phyloP scores from a whole-genome alignment of 2,329 filamentous ascomycete genomes.

The Acarospora socialis region DNA sequence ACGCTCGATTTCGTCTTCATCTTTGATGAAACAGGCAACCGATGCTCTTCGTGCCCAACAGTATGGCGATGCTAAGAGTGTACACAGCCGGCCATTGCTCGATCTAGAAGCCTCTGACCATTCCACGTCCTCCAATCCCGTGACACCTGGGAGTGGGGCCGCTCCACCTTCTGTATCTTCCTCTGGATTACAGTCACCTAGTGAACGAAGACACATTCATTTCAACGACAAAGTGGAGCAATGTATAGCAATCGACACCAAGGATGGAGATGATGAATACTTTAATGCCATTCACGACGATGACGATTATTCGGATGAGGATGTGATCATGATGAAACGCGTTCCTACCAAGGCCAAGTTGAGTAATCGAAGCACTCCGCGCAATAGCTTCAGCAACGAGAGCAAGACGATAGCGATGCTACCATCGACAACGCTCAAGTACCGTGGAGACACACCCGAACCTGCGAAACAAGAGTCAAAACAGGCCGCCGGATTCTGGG shows the following conservation, averaged over 20 bases:
- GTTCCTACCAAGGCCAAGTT: conserved; percentile 39
- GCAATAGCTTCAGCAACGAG: conserved; percentile 43
- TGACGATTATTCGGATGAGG: conserved; percentile 60
- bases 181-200: conserved; percentile 54
- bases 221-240: conserved; percentile 95
- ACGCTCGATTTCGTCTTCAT: conserved; percentile 73
- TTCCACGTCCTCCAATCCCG: conserved; percentile 44
- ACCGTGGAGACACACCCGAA: conserved; percentile 62
- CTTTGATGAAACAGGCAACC: conserved; percentile 76
- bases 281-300: conserved; percentile 27
- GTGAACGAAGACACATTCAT: conserved; percentile 68
- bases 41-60: conserved; percentile 75
- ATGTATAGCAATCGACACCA: conserved; percentile 83
- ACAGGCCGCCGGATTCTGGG: conserved; percentile 26
- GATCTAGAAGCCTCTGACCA: conserved; percentile 56
- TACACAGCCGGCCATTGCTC: conserved; percentile 39
- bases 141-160: conserved; percentile 30
- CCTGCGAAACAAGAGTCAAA: conserved; percentile 22
- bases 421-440: conserved; percentile 78
- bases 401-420: conserved; percentile 80
- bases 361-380: conserved; percentile 36
- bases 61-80: conserved; percentile 37
- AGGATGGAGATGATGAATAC: conserved; percentile 54
- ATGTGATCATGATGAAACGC: conserved; percentile 68
- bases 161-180: conserved; percentile 53